Conservation (phyloP, 2,329 filamentous ascomycete genomes). For the Trichoderma sp. region DNA sequence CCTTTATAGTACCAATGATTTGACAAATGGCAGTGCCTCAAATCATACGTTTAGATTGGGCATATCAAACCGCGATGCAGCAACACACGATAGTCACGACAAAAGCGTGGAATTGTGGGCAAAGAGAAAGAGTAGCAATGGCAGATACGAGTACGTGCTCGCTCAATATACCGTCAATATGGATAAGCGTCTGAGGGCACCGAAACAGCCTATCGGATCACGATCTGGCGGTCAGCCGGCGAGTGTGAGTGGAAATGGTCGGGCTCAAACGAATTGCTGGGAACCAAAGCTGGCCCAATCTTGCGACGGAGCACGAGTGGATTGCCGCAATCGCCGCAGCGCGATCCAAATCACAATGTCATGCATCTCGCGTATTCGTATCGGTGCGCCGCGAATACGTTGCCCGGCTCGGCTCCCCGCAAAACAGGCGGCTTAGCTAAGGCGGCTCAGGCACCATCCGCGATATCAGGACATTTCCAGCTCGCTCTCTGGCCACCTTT, state of each 20-base stretch:
- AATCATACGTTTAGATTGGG: not conserved
- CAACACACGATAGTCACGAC: not conserved
- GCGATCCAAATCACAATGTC: not conserved
- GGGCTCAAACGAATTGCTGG: not conserved
- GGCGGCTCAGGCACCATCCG: slow-evolving; percentile 1
- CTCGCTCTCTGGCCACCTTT: slow-evolving; percentile 16
- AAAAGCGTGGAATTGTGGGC: not conserved
- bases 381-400: slow-evolving; percentile 20
- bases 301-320: not conserved
- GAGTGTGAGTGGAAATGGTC: slow-evolving; percentile 9
- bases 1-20: too few species aligned
- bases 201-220: not conserved
- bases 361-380: slow-evolving; percentile 21
- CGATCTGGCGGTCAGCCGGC: not conserved
- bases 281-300: not conserved
- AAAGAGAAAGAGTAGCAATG: not conserved
- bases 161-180: not conserved
- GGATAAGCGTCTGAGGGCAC: not conserved
- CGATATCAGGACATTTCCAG: slow-evolving; percentile 18
- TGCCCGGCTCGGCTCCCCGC: not conserved
- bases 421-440: slow-evolving; percentile 4
- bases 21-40: too few species aligned
- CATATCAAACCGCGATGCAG: not conserved
- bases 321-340: not conserved
- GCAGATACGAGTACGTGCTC: not conserved